Conservation (phyloP, 164 flowering plant species). For the Saururus chinensis region DNA sequence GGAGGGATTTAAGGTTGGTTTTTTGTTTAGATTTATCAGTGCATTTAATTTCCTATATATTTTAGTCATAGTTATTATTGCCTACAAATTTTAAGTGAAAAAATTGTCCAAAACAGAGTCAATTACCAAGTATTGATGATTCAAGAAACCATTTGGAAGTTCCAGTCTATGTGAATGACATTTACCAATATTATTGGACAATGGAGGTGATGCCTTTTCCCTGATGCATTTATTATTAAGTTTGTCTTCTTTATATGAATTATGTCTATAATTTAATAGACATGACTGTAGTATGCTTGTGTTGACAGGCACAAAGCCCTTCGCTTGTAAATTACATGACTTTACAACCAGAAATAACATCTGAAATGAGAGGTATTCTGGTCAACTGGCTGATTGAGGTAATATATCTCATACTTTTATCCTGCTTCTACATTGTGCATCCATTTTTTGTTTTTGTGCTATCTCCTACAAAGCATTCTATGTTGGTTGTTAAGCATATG, state of each 20-base stretch:
- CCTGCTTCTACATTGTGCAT: no score
- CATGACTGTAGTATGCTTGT: conserved; percentile 2
- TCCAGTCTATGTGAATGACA: conserved; percentile 80
- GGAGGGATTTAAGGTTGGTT: no score
- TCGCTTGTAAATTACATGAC: conserved; percentile 36
- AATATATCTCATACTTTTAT: conserved; percentile 3
- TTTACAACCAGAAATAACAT: conserved; percentile 49
- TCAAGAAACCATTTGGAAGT: conserved; percentile 68
- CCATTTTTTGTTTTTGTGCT: neutral
- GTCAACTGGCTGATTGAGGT: conserved; percentile 93
- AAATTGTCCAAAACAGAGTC: conserved; percentile 18
- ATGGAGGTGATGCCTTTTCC: conserved; percentile 48
- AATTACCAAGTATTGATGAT: conserved; percentile 64
- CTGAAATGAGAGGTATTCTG: conserved; percentile 68
- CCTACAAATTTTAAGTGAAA: conserved; percentile 6
- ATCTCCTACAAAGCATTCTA: neutral
- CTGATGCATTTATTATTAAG: neutral
- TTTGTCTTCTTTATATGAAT: no score
- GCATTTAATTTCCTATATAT: no score
- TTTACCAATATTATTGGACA: conserved; percentile 78
- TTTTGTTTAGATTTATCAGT: no score
- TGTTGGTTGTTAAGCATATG: neutral
- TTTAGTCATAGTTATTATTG: no score
- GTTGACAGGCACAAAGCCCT: conserved; percentile 45
- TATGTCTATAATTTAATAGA: neutral